Evolutionary conservation across 495 filamentous ascomycete genomes (phyloP), one percentile per base, ranked within the genome.

Genomic region (Ascobolus immersus): DNA sequence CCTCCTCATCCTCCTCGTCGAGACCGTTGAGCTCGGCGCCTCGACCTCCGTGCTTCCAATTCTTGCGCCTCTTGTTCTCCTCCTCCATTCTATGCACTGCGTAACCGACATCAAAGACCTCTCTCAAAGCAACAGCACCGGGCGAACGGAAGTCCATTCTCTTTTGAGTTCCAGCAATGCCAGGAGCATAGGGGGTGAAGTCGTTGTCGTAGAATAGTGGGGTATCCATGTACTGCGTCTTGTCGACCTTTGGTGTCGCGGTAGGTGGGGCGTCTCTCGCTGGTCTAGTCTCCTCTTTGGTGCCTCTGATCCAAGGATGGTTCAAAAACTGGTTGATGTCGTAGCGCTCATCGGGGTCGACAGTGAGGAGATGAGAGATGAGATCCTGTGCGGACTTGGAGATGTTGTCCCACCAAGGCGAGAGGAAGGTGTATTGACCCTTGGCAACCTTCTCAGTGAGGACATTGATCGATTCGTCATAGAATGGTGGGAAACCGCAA

Each of bases 381-480:
- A 96, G 55, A 45, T 96, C 89, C 49, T 94, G 77, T 1, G 86
- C 86, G 0, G 77, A 70, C 53, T 91, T 84, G 41, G 82, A 92
- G 38, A 94, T 94, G 39, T 93, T 81, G 44, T 96, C 86, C 86
- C 86, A 96, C 86, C 86, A 96, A 1, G 86, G 86, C 8, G 84
- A 93, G 5, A 94, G 61, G 61, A 96, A 96, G 5, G 89, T 93
- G 50, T 86, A 96, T 56, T 94, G 81, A 8, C 89, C 86, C 35
- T 77, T 69, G 4, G 86, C 86, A 18, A 96, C 86, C 57, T 96
- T 96, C 45, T 96, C 89, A 2, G 86, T 96, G 39, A 96, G 67
- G 2, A 91, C 72, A 43, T 91, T 80, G 44, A 96, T 94, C 44
- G 77, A 89, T 52, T 96, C 86, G 46, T 96, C 86, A 56, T 96